Percentiles rank a stretch among this genome's conserved stretches.
Conservation (phyloP, 148 eudicot genomes). For the Camellia lanceoleosa region DNA sequence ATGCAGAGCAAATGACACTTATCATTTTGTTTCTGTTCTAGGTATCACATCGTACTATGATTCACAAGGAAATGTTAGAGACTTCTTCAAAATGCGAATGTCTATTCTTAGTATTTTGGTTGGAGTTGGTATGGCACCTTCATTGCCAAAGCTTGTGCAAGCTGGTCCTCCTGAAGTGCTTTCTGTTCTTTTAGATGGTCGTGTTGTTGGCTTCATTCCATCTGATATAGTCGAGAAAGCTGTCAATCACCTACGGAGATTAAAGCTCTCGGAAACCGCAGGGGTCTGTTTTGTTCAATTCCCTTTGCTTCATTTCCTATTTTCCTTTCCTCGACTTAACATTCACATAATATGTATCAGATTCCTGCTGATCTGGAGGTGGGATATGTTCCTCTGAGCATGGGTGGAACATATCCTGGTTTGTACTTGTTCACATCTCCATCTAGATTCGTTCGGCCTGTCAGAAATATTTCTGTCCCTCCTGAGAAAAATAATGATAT, state of each 20-base stretch:
- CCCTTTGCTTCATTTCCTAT: not conserved
- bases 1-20: not conserved
- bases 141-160: constrained; percentile 69
- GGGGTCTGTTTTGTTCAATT: constrained; percentile 42
- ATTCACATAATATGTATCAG: constrained; percentile 30
- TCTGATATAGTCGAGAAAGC: constrained; percentile 54
- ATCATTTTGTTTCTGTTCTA: constrained; percentile 16
- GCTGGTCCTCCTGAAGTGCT: constrained; percentile 87
- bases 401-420: constrained; percentile 89
- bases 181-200: constrained; percentile 86
- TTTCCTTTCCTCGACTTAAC: constrained; percentile 8
- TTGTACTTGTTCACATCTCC: constrained; percentile 81
- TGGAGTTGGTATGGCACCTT: constrained; percentile 74
- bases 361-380: constrained; percentile 89
- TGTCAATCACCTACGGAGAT: constrained; percentile 66
- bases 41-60: constrained; percentile 85
- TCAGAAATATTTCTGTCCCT: constrained; percentile 54
- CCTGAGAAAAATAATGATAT: constrained; percentile 50
- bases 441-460: constrained; percentile 87
- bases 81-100: constrained; percentile 54
- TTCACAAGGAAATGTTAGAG: constrained; percentile 52
- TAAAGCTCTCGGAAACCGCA: constrained; percentile 63
- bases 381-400: constrained; percentile 89
- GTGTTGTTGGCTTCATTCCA: constrained; percentile 74
- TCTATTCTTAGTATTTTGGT: constrained; percentile 58